Base-by-base conservation (phyloP, 163 green algal species). In the Scenedesmus sp. region DNA sequence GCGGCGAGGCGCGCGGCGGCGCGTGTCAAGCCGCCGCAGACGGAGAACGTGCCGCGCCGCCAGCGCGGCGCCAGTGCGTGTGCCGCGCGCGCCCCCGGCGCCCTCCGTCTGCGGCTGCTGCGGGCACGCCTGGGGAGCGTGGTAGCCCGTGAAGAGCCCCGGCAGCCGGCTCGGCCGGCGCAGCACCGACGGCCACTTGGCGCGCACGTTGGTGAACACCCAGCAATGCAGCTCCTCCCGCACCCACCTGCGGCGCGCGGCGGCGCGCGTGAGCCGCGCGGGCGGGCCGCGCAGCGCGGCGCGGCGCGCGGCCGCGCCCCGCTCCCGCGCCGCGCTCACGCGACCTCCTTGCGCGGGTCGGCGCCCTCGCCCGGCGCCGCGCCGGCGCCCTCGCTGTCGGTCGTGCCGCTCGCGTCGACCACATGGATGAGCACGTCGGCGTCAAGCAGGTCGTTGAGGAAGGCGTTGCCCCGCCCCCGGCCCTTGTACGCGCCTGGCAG, bases 381-480 rank as follows among this genome's bases (percentile, higher is more conserved):
- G 11, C 42, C 62, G 34, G 54, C 51, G 14, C 69, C 74, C 13
- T 74, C 54, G 18, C 26, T 62, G 57, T 62, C 64, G 24, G 80
- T 82, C 14, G 53, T 75, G 20, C 82, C 65, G 7, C 47, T 70
- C 0, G 60, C 81, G 64, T 81, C 77, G 36, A 83, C 77, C 33
- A 91, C 83, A 45, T 89, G 84, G 4, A 91, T 75, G n/a, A 92
- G 54, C 47, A 87, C 83, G 53, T 90, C 83, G 6, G 87, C 85
- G 36, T 90, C 87, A 65, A 78, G 86, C 22, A 92, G 77, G 76
- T 92, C 87, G 63, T 87, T 86, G 33, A 92, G 81, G 72, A 92
- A 92, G 24, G 83, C 78, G 56, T 92, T 92, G 63, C 87, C 87
- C 4, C 82, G 66, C n/a, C 87, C 87, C 3, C 70, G 60, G 28